A percentile compares a stretch with the other conserved stretches of the same genome.
These are phyloP conservation scores for Exobasidium cylindrosporum DNA, from an alignment of 1,284 basidiomycete species.

Conservation along the genomic window DNA sequence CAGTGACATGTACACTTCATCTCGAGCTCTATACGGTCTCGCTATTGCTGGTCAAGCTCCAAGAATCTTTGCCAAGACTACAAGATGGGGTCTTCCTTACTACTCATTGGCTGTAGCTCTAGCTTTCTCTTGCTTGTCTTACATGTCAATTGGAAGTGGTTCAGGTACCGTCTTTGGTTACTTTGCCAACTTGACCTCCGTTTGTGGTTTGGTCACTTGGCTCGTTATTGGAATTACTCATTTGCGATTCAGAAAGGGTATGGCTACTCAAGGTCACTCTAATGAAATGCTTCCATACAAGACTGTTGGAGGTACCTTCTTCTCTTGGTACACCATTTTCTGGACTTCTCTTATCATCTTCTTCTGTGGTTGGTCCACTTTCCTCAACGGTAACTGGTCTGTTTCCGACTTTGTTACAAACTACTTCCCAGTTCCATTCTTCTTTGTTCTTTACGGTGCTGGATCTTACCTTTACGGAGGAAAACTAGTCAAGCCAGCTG, in stretches of 20 bases:
- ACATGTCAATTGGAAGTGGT: constrained; percentile 58
- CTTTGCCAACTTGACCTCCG: constrained; percentile 65
- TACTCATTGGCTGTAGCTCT: constrained; percentile 68
- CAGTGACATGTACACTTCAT: constrained; percentile 76
- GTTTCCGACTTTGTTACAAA: constrained; percentile 72
- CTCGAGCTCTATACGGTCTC: constrained; percentile 71
- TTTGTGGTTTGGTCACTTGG: constrained; percentile 74
- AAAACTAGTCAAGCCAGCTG: constrained; percentile 59
- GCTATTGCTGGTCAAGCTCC: constrained; percentile 74
- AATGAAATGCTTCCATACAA: constrained; percentile 61
- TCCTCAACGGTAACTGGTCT: constrained; percentile 50
- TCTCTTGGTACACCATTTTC: constrained; percentile 22
- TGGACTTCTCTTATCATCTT: constrained; percentile 37
- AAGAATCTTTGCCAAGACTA: constrained; percentile 66
- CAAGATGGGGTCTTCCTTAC: constrained; percentile 72
- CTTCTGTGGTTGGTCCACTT: constrained; percentile 57
- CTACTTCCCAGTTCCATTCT: constrained; percentile 70
- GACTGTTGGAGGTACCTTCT: constrained; percentile 26
- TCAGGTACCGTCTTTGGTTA: constrained; percentile 64
- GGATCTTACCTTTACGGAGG: constrained; percentile 8
- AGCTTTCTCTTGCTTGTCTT: constrained; percentile 68
- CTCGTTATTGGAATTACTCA: constrained; percentile 74
- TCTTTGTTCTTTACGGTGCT: constrained; percentile 13
- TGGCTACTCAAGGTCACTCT: constrained; percentile 64
- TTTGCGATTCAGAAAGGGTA: constrained; percentile 69